Percentiles rank a stretch among this genome's conserved stretches.
Evolutionary conservation across 768 basidiomycete species (phyloP).

Genomic region (Rhodotorula graminis): DNA sequence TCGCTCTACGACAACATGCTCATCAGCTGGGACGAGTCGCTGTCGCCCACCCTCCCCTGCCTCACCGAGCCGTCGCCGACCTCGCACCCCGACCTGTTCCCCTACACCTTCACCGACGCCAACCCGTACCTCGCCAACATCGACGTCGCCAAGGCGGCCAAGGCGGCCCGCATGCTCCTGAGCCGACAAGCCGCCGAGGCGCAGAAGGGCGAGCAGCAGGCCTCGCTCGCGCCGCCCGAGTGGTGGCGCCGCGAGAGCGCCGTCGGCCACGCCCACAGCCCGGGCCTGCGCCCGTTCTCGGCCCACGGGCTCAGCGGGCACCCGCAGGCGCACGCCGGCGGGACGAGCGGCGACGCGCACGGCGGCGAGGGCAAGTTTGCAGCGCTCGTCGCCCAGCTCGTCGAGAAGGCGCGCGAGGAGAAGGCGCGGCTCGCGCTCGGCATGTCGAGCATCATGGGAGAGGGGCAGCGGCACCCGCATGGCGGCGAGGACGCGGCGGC

Average conservation of each 20-base stretch:
- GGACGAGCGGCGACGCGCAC: neutral
- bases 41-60: conserved; percentile 29
- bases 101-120: conserved; percentile 52
- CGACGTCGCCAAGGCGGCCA: conserved; percentile 50
- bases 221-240: conserved; percentile 25
- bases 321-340: neutral
- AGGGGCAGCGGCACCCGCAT: neutral
- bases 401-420: conserved; percentile 37
- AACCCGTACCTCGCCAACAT: conserved; percentile 51
- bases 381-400: conserved; percentile 29
- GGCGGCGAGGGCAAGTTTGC: conserved; percentile 27
- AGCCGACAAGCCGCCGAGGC: conserved; percentile 45
- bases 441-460: neutral
- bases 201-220: conserved; percentile 41
- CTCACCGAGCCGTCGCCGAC: conserved; percentile 18
- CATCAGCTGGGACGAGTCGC: conserved; percentile 48
- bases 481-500: neutral
- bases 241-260: conserved; percentile 31
- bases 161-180: conserved; percentile 48
- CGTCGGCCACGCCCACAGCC: neutral
- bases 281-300: neutral
- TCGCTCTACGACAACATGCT: conserved; percentile 66
- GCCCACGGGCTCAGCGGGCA: neutral
- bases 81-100: conserved; percentile 18
- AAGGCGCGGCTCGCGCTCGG: conserved; percentile 31